Evolutionary conservation across 2,329 filamentous ascomycete genomes (phyloP), one percentile per base, ranked within the genome.

Genomic region (Calonectria henricotiae): DNA sequence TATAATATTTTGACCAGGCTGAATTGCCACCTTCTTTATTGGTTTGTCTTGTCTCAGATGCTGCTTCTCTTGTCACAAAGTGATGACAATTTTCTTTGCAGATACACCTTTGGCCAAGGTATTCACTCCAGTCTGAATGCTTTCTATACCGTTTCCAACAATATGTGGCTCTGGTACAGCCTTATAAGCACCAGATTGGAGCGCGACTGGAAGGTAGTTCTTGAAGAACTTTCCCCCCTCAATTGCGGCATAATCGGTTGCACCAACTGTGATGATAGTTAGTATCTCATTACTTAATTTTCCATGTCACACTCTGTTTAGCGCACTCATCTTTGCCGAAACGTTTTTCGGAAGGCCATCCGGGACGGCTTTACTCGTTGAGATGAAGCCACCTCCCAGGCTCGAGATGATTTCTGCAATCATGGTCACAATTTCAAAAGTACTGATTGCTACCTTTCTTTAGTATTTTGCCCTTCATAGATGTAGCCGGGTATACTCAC

Each of bases 291-390:
- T 30, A 11, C 12, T 17, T 25, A 0, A 0, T 23, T 15, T 8
- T 2, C 13, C 15, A 15, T 12, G 20, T 32, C 15, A 9, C 12
- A 39, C 9, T 25, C 35, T 13, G 2, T 11, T 17, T 37, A 15
- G 25, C 51, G 8, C 20, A 58, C 51, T 32, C 51, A 58, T 58
- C 23, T 58, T 58, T 39, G 51, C 51, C 1, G 51, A 58, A 8
- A 58, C 51, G 13, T 58, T 58, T 8, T 25, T 32, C 4, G 51
- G 51, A 15, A 58, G 51, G 13, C 23, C 15, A 27, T 58, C 32
- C 3, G 51, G 51, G 32, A 58, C 51, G 12, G 32, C 51, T 37
- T 58, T 58, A 15, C 35, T 58, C 5, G 51, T 58, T 6, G 51
- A 58, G 20, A 58, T 58, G 32, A 58, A 58, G 3, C 51, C 51